Conservation (phyloP, 192 early-diverging fungal species). For the Polychytrium aggregatum region DNA sequence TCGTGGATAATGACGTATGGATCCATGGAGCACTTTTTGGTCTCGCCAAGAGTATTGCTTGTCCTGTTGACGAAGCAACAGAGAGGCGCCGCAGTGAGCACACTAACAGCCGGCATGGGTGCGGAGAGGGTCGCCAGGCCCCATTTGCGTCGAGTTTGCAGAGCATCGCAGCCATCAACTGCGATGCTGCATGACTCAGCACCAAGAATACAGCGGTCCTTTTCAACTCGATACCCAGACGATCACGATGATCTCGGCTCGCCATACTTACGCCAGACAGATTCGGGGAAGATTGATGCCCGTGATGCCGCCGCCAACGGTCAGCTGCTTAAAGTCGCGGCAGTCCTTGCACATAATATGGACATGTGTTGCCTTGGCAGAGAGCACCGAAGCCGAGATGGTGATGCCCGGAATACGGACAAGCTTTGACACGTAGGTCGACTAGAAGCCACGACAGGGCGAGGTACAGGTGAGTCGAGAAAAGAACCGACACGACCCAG, state of each 20-base stretch:
- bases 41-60: no score
- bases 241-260: no score
- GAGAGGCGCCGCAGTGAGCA: no score
- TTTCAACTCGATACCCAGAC: no score
- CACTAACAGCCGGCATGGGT: no score
- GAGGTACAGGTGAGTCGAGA: neutral
- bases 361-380: conserved; percentile 79
- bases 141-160: neutral
- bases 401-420: conserved; percentile 94
- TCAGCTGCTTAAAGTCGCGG: conserved; percentile 66
- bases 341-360: conserved; percentile 85
- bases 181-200: no score
- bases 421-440: conserved; percentile 77
- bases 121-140: no score
- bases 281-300: conserved; percentile 75
- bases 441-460: conserved; percentile 24
- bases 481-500: no score
- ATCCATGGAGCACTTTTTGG: conserved; percentile 64
- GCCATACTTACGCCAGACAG: conserved; percentile 67
- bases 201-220: no score
- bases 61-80: no score
- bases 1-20: conserved; percentile 92
- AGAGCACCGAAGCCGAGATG: conserved; percentile 78
- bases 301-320: conserved; percentile 73
- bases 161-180: no score